Evolutionary conservation across 768 basidiomycete genomes (phyloP).

Genomic region (Cystobasidiopsis lactophilus): DNA sequence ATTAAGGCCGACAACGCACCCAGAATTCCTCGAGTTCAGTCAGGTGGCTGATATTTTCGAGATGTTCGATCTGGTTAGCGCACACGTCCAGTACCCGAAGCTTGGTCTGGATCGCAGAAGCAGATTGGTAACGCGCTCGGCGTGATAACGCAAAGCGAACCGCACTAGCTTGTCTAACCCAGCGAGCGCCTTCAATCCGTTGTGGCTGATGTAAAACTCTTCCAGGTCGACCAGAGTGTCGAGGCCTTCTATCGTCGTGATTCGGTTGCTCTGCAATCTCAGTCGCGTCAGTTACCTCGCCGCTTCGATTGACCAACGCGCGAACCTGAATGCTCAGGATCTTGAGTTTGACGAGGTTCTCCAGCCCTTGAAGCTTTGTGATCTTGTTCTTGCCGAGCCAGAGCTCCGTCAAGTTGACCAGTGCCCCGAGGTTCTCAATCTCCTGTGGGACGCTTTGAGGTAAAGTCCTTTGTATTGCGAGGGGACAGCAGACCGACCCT

Average conservation of each 20-base stretch:
- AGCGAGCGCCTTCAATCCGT: conserved; percentile 61
- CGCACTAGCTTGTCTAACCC: conserved; percentile 65
- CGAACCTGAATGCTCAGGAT: conserved; percentile 55
- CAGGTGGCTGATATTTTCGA: conserved; percentile 68
- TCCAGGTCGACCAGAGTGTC: conserved; percentile 51
- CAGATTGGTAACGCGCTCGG: background rate
- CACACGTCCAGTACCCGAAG: conserved; percentile 72
- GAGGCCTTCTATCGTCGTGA: conserved; percentile 64
- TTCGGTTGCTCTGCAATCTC: conserved; percentile 47
- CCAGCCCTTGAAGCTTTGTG: conserved; percentile 58
- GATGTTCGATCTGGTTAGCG: conserved; percentile 52
- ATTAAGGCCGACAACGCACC: conserved; percentile 32
- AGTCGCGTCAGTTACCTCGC: background rate
- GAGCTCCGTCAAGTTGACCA: conserved; percentile 61
- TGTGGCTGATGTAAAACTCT: conserved; percentile 83
- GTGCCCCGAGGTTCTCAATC: conserved; percentile 63
- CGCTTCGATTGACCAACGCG: background rate
- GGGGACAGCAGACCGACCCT: conserved; percentile 35
- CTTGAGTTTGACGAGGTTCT: conserved; percentile 44
- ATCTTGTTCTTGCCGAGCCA: conserved; percentile 99
- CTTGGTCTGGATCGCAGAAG: conserved; percentile 28
- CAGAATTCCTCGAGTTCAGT: conserved; percentile 70
- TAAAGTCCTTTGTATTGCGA: background rate
- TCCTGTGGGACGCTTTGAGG: conserved; percentile 34
- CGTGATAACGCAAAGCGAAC: background rate